Percentiles rank a stretch among this genome's conserved stretches.
Conservation (phyloP, 2,329 filamentous ascomycete genomes). For the Leptographium radiaticola region DNA sequence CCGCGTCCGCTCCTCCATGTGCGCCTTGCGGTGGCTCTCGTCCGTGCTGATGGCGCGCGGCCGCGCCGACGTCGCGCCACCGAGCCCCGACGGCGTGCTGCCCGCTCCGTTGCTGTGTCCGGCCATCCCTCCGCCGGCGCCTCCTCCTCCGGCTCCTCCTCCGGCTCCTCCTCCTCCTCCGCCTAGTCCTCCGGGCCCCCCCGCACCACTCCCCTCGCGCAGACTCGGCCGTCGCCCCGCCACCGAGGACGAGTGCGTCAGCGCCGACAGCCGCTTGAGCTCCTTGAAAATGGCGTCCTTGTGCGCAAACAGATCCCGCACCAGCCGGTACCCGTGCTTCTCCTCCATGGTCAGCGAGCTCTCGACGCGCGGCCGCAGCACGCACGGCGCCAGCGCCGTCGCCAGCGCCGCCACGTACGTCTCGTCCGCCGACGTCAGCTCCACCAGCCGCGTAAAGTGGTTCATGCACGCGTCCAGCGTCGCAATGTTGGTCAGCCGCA, state of each 20-base stretch:
- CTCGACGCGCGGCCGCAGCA: conserved; percentile 76
- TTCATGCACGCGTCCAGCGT: conserved; percentile 98
- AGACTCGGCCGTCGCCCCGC: neutral
- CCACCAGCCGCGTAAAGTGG: conserved; percentile 92
- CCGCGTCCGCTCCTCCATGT: conserved; percentile 86
- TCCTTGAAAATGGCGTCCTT: conserved; percentile 94
- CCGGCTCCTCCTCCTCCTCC: conserved; percentile 14
- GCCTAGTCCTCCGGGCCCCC: conserved; percentile 14
- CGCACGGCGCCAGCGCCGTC: conserved; percentile 64
- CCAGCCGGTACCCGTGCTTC: conserved; percentile 77
- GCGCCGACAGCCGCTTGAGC: conserved; percentile 74
- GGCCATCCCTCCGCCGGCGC: conserved; percentile 15
- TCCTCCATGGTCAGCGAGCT: conserved; percentile 92
- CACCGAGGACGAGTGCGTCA: conserved; percentile 40
- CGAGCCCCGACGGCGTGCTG: neutral
- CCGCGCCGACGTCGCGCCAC: conserved; percentile 24
- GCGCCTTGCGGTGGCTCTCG: conserved; percentile 84
- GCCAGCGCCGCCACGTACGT: conserved; percentile 66
- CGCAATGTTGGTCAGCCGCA: conserved; percentile 92
- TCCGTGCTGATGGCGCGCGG: conserved; percentile 86
- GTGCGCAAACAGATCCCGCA: conserved; percentile 83
- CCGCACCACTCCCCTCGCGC: neutral
- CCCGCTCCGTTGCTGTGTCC: conserved; percentile 8
- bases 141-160: neutral
- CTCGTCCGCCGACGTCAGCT: conserved; percentile 92